A percentile compares a stretch with the other conserved stretches of the same genome.
phyloP scores from a whole-genome alignment of 2,329 filamentous ascomycete genomes.

The Paraphoma sp. region DNA sequence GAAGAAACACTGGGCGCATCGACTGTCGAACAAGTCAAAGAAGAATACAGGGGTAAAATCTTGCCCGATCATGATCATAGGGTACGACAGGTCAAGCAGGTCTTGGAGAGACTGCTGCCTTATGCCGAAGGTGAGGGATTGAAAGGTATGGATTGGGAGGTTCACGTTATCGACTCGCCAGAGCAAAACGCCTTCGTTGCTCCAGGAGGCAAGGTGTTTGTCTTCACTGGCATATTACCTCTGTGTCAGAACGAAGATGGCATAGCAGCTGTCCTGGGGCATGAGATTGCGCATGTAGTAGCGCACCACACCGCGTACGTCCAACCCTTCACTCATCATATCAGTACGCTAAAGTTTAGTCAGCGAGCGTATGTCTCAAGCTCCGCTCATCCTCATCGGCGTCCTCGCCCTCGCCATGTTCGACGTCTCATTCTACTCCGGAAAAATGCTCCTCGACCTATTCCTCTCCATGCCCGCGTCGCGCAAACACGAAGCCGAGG shows the following conservation, averaged over 20 bases:
- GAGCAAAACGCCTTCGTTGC: conserved; percentile 78
- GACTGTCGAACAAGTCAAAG: conserved; percentile 65
- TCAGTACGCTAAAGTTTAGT: not conserved
- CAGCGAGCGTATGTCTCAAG: conserved; percentile 64
- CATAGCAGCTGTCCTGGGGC: conserved; percentile 76
- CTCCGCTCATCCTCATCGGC: conserved; percentile 47
- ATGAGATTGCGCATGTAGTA: conserved; percentile 79
- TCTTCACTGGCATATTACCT: conserved; percentile 75
- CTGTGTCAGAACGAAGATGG: conserved; percentile 71
- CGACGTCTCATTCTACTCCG: conserved; percentile 50
- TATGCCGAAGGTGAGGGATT: conserved; percentile 60
- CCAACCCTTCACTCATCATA: not conserved
- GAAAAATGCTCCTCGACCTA: conserved; percentile 61
- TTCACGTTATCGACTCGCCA: conserved; percentile 74
- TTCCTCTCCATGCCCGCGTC: conserved; percentile 73
- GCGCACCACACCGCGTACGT: conserved; percentile 45
- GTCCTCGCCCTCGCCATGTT: conserved; percentile 46
- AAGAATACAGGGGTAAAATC: conserved; percentile 61
- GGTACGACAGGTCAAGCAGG: conserved; percentile 63
- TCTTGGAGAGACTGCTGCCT: conserved; percentile 71
- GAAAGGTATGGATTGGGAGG: conserved; percentile 66
- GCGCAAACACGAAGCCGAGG: conserved; percentile 75
- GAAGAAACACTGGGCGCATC: conserved; percentile 62
- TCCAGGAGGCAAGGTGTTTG: conserved; percentile 80
- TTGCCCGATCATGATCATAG: conserved; percentile 67